These are phyloP conservation scores for Citeromyces siamensis DNA, from an alignment of 1,139 yeast species.

Conservation along the genomic window DNA sequence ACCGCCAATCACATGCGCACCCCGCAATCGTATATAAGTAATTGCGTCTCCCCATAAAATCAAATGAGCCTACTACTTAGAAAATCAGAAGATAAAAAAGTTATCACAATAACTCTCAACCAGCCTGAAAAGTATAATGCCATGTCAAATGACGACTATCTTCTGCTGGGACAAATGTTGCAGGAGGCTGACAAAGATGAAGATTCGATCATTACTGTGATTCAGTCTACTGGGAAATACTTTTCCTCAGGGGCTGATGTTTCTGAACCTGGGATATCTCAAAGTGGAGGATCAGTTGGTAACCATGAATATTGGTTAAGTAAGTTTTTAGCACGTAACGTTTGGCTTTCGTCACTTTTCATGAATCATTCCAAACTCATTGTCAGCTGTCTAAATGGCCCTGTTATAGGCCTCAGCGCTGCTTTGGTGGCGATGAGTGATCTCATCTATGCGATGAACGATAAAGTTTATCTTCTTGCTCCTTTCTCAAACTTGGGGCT, in stretches of 20 bases:
- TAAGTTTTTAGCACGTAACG: slow-evolving; percentile 57
- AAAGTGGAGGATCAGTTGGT: slow-evolving; percentile 12
- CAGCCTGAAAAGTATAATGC: slow-evolving; percentile 58
- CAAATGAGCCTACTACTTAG: too few relatives aligned
- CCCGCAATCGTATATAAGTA: slow-evolving; percentile 1
- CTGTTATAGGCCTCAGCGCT: slow-evolving; percentile 72
- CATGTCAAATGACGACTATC: slow-evolving; percentile 53
- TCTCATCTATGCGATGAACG: slow-evolving; percentile 57
- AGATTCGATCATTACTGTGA: slow-evolving; percentile 50
- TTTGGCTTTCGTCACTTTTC: slow-evolving; percentile 56
- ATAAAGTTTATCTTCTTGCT: slow-evolving; percentile 43
- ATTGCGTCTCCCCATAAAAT: too few relatives aligned
- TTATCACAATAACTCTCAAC: slow-evolving; percentile 59
- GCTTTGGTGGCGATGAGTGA: slow-evolving; percentile 70
- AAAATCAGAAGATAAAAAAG: slow-evolving; percentile 22
- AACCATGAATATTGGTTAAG: slow-evolving; percentile 32
- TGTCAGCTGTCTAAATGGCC: slow-evolving; percentile 75
- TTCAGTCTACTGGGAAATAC: slow-evolving; percentile 63
- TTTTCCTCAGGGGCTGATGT: slow-evolving; percentile 87
- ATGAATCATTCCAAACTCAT: slow-evolving; percentile 63
- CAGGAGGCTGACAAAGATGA: slow-evolving; percentile 59
- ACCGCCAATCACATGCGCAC: slow-evolving; percentile 1
- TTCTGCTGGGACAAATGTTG: slow-evolving; percentile 45
- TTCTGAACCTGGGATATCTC: slow-evolving; percentile 19
- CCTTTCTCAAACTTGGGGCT: slow-evolving; percentile 82